phyloP scores from a whole-genome alignment of 2,329 filamentous ascomycete species.

The Neonectria sp. region DNA sequence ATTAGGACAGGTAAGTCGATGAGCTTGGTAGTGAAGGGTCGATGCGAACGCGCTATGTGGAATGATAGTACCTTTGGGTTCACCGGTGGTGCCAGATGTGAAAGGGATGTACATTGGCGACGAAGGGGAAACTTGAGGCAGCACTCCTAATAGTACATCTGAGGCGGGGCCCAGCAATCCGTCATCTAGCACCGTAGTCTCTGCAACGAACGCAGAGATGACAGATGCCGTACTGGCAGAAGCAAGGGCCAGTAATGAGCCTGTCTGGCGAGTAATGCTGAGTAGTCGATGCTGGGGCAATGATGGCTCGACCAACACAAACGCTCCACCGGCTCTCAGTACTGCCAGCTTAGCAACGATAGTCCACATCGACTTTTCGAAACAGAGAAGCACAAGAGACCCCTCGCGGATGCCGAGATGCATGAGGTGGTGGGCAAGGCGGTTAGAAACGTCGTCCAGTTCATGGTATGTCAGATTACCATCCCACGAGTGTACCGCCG shows the following conservation, averaged over 20 bases:
- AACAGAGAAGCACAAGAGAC: not conserved
- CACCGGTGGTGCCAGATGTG: slow-evolving; percentile 6
- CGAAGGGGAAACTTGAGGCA: not conserved
- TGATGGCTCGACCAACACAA: slow-evolving; percentile 7
- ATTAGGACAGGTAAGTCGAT: not conserved
- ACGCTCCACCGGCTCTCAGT: not conserved
- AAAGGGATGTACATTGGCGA: slow-evolving; percentile 6
- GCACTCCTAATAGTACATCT: not conserved
- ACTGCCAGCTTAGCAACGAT: slow-evolving; percentile 5
- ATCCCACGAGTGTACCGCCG: slow-evolving; percentile 51
- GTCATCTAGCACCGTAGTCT: not conserved
- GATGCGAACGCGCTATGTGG: not conserved
- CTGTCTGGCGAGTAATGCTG: not conserved
- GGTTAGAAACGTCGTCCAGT: not conserved
- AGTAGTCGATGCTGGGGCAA: slow-evolving; percentile 4
- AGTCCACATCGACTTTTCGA: slow-evolving; percentile 17
- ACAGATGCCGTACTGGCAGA: not conserved
- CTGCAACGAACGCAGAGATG: not conserved
- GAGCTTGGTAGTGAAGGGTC: not conserved
- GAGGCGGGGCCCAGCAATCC: not conserved
- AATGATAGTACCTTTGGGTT: slow-evolving; percentile 5
- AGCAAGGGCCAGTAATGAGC: not conserved
- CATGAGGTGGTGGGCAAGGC: not conserved
- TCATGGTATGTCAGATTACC: not conserved
- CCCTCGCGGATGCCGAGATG: not conserved